Evolutionary conservation across 2,329 filamentous ascomycete genomes (phyloP).

Genomic region (Mollisia scopiformis): DNA sequence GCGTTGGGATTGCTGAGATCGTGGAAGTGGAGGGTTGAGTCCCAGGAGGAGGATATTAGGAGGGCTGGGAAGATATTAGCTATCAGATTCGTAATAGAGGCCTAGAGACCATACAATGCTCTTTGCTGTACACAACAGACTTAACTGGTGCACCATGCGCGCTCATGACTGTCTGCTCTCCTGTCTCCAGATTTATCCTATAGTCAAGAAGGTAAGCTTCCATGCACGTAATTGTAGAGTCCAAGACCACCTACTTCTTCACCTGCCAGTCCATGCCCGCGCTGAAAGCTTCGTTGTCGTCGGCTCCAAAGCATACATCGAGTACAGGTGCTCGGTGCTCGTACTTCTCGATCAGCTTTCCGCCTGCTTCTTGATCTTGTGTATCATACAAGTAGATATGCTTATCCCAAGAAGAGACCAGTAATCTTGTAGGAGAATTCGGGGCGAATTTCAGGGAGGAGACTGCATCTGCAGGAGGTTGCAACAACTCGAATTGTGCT

Average conservation of each 20-base stretch:
- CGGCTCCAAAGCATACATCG: constrained; percentile 86
- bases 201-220: constrained; percentile 18
- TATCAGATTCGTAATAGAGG: background rate
- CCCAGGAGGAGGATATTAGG: constrained; percentile 91
- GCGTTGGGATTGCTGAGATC: constrained; percentile 56
- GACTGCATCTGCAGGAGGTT: constrained; percentile 84
- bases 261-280: constrained; percentile 89
- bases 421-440: constrained; percentile 70
- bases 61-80: constrained; percentile 51
- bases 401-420: constrained; percentile 96
- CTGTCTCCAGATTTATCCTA: constrained; percentile 72
- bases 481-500: constrained; percentile 80
- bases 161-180: constrained; percentile 74
- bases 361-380: constrained; percentile 53
- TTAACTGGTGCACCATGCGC: constrained; percentile 81
- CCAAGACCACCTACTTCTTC: constrained; percentile 56
- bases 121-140: constrained; percentile 78
- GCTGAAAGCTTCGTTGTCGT: constrained; percentile 82
- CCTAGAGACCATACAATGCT: constrained; percentile 58
- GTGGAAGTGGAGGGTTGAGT: constrained; percentile 86
- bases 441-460: constrained; percentile 87
- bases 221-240: background rate
- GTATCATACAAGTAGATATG: constrained; percentile 89
- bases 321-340: constrained; percentile 85
- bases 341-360: constrained; percentile 70